Conservation (phyloP, 1,284 basidiomycete genomes). For the Moesziomyces antarcticus region DNA sequence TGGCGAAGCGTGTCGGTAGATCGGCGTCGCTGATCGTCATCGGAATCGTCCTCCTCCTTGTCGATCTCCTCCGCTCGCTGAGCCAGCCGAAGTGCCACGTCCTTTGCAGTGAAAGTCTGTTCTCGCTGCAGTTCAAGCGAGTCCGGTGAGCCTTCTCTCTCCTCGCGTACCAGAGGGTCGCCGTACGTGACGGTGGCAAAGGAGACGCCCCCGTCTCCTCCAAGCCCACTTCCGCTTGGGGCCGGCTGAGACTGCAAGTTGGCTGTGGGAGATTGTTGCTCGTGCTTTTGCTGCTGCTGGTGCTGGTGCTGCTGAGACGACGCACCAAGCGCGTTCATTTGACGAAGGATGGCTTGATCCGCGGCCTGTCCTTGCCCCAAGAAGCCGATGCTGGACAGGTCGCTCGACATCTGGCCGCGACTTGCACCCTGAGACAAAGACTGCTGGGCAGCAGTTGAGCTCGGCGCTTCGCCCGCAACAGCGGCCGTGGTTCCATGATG, state of each 20-base stretch:
- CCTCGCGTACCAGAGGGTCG: conserved; percentile 28
- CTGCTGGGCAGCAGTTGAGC: conserved; percentile 1
- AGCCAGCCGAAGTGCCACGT: conserved; percentile 22
- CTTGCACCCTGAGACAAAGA: conserved; percentile 1
- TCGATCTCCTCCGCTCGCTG: conserved; percentile 4
- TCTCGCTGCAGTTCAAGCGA: conserved; percentile 42
- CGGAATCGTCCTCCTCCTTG: conserved; percentile 30
- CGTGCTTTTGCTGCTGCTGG: neutral
- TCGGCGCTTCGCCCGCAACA: neutral
- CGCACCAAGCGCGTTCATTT: conserved; percentile 9
- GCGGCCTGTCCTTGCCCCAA: conserved; percentile 3
- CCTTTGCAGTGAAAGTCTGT: conserved; percentile 44
- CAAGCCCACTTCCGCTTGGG: neutral
- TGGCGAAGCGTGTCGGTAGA: conserved; percentile 51
- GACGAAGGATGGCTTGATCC: conserved; percentile 20
- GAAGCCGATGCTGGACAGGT: conserved; percentile 2
- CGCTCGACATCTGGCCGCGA: neutral
- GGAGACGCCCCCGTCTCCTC: conserved; percentile 25
- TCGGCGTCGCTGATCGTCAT: conserved; percentile 39
- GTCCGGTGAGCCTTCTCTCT: conserved; percentile 35
- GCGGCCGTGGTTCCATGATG: conserved; percentile 24
- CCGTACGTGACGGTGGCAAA: conserved; percentile 33
- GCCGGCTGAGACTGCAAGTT: too few species aligned
- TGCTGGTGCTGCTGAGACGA: conserved; percentile 9
- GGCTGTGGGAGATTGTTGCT: too few species aligned